These are phyloP conservation scores for Saccharomyces hybrid DNA, from an alignment of 1,139 yeast species.

Conservation along the genomic window DNA sequence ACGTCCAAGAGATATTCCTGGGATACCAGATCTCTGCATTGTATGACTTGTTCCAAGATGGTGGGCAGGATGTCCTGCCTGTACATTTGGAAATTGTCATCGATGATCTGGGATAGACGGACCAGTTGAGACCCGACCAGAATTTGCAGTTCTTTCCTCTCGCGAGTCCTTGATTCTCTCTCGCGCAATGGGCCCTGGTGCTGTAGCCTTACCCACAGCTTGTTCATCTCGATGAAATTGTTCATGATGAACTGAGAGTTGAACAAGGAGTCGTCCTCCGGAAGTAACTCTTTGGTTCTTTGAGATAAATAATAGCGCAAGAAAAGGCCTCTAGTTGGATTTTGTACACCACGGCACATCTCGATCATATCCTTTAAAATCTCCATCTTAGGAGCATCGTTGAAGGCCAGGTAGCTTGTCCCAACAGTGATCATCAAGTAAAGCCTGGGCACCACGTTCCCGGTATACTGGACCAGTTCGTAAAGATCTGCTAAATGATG, in stretches of 20 bases:
- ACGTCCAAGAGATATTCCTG: conserved; percentile 89
- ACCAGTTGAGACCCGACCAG: conserved; percentile 90
- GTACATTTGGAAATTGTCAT: conserved; percentile 52
- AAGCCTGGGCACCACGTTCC: conserved; percentile 83
- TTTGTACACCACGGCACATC: conserved; percentile 97
- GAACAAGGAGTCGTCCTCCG: conserved; percentile 29
- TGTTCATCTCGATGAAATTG: conserved; percentile 94
- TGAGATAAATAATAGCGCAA: conserved; percentile 84
- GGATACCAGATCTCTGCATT: conserved; percentile 86
- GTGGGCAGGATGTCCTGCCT: conserved; percentile 63
- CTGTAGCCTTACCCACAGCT: conserved; percentile 91
- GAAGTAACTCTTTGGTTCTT: conserved; percentile 66
- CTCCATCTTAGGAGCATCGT: conserved; percentile 76
- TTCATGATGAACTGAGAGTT: conserved; percentile 70
- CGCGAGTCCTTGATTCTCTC: conserved; percentile 62
- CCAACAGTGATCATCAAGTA: conserved; percentile 96
- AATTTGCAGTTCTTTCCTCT: conserved; percentile 82
- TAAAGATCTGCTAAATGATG: conserved; percentile 86
- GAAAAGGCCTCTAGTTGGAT: conserved; percentile 85
- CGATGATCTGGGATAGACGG: conserved; percentile 78
- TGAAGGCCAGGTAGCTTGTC: conserved; percentile 71
- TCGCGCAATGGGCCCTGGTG: conserved; percentile 93
- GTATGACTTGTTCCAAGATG: conserved; percentile 82
- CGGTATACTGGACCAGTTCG: conserved; percentile 92
- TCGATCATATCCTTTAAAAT: conserved; percentile 95